Conservation (phyloP, 2,329 filamentous ascomycete species). For the Aspergillus costaricaensis region DNA sequence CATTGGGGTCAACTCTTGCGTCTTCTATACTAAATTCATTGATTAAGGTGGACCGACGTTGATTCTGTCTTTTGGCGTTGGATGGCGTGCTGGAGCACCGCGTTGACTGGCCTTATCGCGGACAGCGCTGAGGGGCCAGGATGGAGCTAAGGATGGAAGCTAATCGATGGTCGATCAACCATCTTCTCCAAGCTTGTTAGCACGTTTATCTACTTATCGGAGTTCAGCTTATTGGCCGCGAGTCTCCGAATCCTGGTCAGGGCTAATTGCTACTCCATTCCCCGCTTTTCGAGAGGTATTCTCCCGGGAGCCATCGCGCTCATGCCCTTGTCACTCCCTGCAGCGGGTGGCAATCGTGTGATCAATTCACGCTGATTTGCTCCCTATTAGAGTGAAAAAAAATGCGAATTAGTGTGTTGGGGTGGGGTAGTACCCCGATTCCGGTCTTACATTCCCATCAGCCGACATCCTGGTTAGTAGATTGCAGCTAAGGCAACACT, state of each 20-base stretch:
- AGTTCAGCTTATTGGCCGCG: not conserved
- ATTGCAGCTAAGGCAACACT: not conserved
- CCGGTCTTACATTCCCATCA: not conserved
- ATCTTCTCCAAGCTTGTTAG: not conserved
- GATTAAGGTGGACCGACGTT: not conserved
- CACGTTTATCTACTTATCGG: not conserved
- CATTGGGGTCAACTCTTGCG: slow-evolving; percentile 1
- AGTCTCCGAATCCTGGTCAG: not conserved
- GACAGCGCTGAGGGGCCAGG: not conserved
- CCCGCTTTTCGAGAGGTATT: not conserved
- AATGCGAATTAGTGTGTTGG: not conserved
- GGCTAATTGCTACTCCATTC: not conserved
- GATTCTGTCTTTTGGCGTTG: not conserved
- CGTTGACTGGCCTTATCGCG: not conserved
- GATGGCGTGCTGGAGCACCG: not conserved
- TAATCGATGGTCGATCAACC: not conserved
- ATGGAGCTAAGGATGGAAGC: not conserved
- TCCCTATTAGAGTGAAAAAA: not conserved
- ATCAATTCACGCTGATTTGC: not conserved
- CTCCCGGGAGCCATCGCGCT: not conserved
- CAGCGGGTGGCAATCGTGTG: not conserved
- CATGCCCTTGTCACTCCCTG: not conserved
- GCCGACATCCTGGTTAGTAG: not conserved
- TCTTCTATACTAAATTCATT: not conserved
- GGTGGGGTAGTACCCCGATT: not conserved